Conservation (phyloP, 1,139 yeast genomes). For the Scheffersomyces titani region DNA sequence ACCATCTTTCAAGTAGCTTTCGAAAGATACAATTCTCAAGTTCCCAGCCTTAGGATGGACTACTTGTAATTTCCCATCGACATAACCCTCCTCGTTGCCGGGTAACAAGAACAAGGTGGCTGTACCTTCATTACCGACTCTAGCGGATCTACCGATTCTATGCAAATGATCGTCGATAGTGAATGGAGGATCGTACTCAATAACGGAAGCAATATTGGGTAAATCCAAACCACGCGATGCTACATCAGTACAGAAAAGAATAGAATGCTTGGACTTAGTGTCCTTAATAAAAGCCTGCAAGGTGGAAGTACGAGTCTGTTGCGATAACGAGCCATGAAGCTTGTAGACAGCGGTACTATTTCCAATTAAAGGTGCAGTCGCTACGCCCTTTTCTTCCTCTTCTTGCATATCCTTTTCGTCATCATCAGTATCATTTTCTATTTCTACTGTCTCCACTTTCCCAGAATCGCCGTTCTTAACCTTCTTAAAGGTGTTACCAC, state of each 20-base stretch:
- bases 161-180: constrained; percentile 71
- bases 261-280: constrained; percentile 48
- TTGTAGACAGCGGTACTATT: constrained; percentile 59
- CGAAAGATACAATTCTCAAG: constrained; percentile 47
- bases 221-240: constrained; percentile 74
- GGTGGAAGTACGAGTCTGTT: constrained; percentile 78
- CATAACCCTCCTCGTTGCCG: constrained; percentile 83
- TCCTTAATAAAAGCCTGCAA: constrained; percentile 60
- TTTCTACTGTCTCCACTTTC: constrained; percentile 19
- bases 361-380: constrained; percentile 57
- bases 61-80: constrained; percentile 49
- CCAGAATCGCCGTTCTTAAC: constrained; percentile 27
- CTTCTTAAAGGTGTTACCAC: constrained; percentile 45
- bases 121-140: constrained; percentile 67
- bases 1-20: constrained; percentile 55
- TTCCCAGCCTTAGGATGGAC: constrained; percentile 63
- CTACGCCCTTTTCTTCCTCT: constrained; percentile 39
- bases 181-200: constrained; percentile 72
- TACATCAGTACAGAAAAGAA: constrained; percentile 81
- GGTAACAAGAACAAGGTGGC: constrained; percentile 80
- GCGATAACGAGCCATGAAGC: constrained; percentile 88
- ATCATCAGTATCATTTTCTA: constrained; percentile 12
- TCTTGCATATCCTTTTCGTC: constrained; percentile 17
- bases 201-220: constrained; percentile 63
- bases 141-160: constrained; percentile 73